Evolutionary conservation across 768 basidiomycete species (phyloP), one percentile per base, ranked within the genome.

Genomic region (Mycena albidolilacea): DNA sequence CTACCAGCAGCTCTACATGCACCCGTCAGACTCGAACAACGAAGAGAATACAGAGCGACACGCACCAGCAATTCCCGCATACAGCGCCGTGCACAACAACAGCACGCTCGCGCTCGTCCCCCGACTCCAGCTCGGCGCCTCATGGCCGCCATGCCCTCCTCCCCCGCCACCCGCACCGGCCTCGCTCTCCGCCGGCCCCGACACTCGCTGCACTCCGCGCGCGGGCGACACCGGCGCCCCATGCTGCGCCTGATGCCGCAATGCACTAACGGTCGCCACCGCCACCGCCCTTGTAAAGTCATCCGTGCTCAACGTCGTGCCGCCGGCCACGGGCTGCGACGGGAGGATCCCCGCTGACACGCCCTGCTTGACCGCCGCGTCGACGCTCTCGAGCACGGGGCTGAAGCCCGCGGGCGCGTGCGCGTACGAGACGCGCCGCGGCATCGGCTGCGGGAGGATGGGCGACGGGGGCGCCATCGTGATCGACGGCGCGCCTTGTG

Each of bases 51-150:
- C 52, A 55, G 48, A 19, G 15, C 7, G 7, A 7, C 30, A 85
- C 92, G 66, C 77, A 97, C 97, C 97, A 59, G 98, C 98, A 78
- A 99, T 99, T 70, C 95, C 79, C 19, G 98, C 97, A 84, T 98
- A 99, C 19, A 99, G 84, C 2, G 93, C 92, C 0, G 98, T 99
- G 79, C 98, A 99, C 0, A 83, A 89, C 71, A 99, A 83, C 72
- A 99, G 80, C 1, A 99, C 97, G 72, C 92, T 97, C 6, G 96
- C 94, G 82, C 96, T 97, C 17, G 92, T 93, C 6, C 87, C 88
- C 64, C 98, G 87, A 78, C 96, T 98, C 98, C 98, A 99, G 57
- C 95, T 95, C 7, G 98, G 98, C 4, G 92, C 97, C 77, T 99
- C 97, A 77, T 99, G 98, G 0, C 95, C 96, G 30, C 90, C 91